Evolutionary conservation across 1,284 basidiomycete species (phyloP), one percentile per base, ranked within the genome.

Genomic region (Fomitopsis pinicola): DNA sequence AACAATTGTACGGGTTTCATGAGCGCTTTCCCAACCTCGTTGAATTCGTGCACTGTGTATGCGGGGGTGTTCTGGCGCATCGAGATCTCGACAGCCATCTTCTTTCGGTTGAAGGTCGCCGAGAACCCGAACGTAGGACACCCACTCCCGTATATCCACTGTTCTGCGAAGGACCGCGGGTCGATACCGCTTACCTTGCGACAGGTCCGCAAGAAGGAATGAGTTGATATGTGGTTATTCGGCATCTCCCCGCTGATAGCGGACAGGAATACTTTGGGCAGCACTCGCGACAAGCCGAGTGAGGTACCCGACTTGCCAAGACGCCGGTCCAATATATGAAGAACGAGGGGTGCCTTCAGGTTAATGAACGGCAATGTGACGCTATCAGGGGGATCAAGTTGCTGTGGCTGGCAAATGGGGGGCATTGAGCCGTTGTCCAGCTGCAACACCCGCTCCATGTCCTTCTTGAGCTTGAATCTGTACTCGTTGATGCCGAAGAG

Each of bases 131-230:
- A 96, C 10, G 89, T 85, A 0, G 97, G 97, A 72, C 95, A 98
- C 5, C 97, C 97, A 71, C 94, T 97, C 14, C 95, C 95, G 71
- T 96, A 97, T 65, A 99, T 94, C 97, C 97, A 99, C 74, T 99
- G 97, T 71, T 98, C 95, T 30, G 94, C 91, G 72, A 99, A 99
- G 28, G 86, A 84, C 60, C 92, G 84, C 42, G 95, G 83, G 72
- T 98, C 97, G 19, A 95, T 87, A 12, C 93, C 91, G 69, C 94
- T 95, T 55, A 97, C 91, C 74, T 97, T 99, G 65, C 95, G 83
- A 72, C 97, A 99, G 46, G 88, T 94, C 58, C 95, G 82, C 64
- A 99, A 81, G 77, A 99, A 99, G 28, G 87, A 85, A 66, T 92
- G 89, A 0, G 97, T 99, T 6, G 95, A 94, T 8, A 99, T 80